Evolutionary conservation across 2,329 filamentous ascomycete species (phyloP), one percentile per base, ranked within the genome.

Genomic region (Simplicillium sp.): DNA sequence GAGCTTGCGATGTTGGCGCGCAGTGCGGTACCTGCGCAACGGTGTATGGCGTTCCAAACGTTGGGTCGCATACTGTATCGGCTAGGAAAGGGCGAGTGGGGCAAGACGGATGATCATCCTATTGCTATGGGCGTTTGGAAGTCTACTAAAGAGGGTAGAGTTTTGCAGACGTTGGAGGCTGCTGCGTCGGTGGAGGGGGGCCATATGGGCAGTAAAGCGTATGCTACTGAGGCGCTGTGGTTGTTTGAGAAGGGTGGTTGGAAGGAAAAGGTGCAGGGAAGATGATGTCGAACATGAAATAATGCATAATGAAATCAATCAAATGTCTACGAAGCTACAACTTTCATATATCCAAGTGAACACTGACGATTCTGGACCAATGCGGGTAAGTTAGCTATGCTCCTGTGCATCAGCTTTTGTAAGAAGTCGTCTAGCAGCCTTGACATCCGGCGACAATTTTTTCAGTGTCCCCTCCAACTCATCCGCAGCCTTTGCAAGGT

Each of bases 1-100:
- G 92, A 98, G 61, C 70, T 98, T 1, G 82, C 87, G 1, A 77
- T 83, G 28, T 72, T 96, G 2, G 80, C 87, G 4, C 75, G 90
- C 29, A 94, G 86, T 41, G 79, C 81, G 0, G 87, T 95, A 15
- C 78, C 92, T 0, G 82, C 85, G 1, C 92, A 98, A 66, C 69
- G 90, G 11, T 96, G 92, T 54, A 75, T 97, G 46, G 87, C 92
- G 0, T 96, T 87, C 61, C 90, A 95, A 62, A 90, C 89, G 0
- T 67, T 97, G 1, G 92, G 92, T 0, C 73, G 92, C 15, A 75
- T 97, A 6, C 61, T 97, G 13, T 97, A 85, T 57, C 71, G 89
- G 8, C 68, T 98, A 0, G 90, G 92, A 0, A 75, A 71, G 37
- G 88, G 78, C 2, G 74, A 80, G 45, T 82, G 74, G 68, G 77